Conservation (phyloP, 2,329 filamentous ascomycete species). For the Pyrenophora seminiperda region DNA sequence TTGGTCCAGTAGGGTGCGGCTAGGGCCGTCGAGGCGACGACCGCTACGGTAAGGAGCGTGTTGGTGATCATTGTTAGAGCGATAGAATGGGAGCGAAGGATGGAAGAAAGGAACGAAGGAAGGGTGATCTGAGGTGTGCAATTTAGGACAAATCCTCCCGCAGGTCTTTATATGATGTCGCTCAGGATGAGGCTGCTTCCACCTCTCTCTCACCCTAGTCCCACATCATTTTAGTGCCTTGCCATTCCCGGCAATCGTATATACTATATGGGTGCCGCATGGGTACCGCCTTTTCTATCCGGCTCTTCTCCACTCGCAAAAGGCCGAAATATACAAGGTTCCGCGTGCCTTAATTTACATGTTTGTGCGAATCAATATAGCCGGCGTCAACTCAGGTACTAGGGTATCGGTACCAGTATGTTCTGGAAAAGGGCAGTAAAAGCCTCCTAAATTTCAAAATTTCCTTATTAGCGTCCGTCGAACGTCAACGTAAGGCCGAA, state of each 20-base stretch:
- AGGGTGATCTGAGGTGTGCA: too few relatives aligned
- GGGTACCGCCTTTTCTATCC: slow-evolving; percentile 9
- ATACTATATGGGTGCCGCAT: slow-evolving; percentile 16
- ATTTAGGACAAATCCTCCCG: too few relatives aligned
- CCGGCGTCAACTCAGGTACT: too few relatives aligned
- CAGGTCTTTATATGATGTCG: slow-evolving; percentile 20
- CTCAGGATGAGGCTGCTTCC: not conserved
- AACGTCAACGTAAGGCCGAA: slow-evolving; percentile 14
- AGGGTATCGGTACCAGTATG: too few relatives aligned
- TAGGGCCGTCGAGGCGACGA: slow-evolving; percentile 31
- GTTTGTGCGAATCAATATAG: too few relatives aligned
- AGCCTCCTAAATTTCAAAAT: too few relatives aligned
- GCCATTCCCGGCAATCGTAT: too few relatives aligned
- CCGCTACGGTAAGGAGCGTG: slow-evolving; percentile 26
- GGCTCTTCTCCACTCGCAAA: slow-evolving; percentile 19
- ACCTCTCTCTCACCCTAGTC: not conserved
- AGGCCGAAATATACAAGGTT: slow-evolving; percentile 22
- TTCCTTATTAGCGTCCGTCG: slow-evolving; percentile 30
- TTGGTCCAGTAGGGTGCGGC: slow-evolving; percentile 28
- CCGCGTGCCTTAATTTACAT: slow-evolving; percentile 18
- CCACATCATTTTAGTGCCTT: not conserved
- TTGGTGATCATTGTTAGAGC: slow-evolving; percentile 29
- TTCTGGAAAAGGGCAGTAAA: too few relatives aligned
- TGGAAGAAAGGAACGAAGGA: too few relatives aligned
- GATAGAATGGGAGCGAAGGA: too few relatives aligned